Conservation (phyloP, 1,284 basidiomycete species). For the Sparassis latifolia region DNA sequence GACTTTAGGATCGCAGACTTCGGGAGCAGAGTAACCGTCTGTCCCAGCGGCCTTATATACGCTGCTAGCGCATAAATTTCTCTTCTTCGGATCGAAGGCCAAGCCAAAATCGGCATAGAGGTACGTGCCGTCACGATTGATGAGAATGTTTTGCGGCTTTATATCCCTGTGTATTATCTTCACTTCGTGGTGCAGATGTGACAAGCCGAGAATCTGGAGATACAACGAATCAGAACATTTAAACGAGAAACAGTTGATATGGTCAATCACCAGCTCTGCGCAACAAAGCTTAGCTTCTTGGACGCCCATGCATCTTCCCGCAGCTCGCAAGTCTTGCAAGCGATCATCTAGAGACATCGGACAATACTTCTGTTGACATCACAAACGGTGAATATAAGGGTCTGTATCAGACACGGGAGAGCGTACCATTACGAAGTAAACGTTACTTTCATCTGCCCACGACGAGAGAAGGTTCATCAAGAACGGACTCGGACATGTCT, state of each 20-base stretch:
- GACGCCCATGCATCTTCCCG: background rate
- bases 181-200: slow-evolving; percentile 12
- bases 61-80: too few relatives aligned
- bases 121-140: slow-evolving; percentile 53
- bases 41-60: slow-evolving; percentile 9
- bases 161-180: slow-evolving; percentile 33
- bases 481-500: background rate
- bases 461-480: slow-evolving; percentile 11
- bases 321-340: background rate
- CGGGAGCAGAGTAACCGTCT: slow-evolving; percentile 17
- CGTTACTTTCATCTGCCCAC: slow-evolving; percentile 15
- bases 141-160: slow-evolving; percentile 59
- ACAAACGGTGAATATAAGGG: background rate
- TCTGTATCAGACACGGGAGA: too few relatives aligned
- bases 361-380: too few relatives aligned
- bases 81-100: background rate
- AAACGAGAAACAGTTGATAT: background rate
- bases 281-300: slow-evolving; percentile 7
- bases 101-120: slow-evolving; percentile 38
- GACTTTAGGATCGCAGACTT: slow-evolving; percentile 4
- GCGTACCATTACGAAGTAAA: slow-evolving; percentile 22
- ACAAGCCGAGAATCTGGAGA: slow-evolving; percentile 12
- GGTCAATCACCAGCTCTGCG: slow-evolving; percentile 13
- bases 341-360: too few relatives aligned
- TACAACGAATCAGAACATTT: background rate